Percentiles rank a stretch among this genome's conserved stretches.
Conservation (phyloP, 352 stramenopile genomes). For the Pythium sp. region DNA sequence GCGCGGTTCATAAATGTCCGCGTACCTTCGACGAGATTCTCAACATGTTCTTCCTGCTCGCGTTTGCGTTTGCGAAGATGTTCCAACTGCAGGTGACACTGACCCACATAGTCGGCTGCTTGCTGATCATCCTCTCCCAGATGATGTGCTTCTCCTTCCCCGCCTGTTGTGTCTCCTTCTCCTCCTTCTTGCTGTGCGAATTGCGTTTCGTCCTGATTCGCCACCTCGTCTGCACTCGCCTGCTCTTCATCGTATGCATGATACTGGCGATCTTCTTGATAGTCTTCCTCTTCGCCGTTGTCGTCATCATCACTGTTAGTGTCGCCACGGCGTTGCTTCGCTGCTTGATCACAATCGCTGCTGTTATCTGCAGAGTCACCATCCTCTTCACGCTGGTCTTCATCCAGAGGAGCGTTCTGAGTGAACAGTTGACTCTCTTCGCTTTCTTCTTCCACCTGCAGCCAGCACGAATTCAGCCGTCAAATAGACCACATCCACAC, state of each 20-base stretch:
- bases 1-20: background rate
- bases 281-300: background rate
- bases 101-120: constrained; percentile 2
- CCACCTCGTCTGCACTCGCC: background rate
- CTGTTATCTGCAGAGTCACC: background rate
- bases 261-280: background rate
- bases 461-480: background rate
- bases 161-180: background rate
- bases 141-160: background rate
- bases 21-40: constrained; percentile 9
- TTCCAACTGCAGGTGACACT: constrained; percentile 1
- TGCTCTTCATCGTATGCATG: background rate
- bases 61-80: constrained; percentile 10
- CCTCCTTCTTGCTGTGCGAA: background rate
- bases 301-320: background rate
- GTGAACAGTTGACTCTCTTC: constrained; percentile 9
- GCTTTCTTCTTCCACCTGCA: constrained; percentile 11
- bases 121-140: background rate
- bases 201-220: background rate
- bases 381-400: background rate
- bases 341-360: background rate
- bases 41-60: constrained; percentile 8
- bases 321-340: background rate
- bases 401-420: background rate
- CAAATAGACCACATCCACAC: background rate